Conservation (phyloP, 2,329 filamentous ascomycete species). For the Ascochyta clinopodiicola region DNA sequence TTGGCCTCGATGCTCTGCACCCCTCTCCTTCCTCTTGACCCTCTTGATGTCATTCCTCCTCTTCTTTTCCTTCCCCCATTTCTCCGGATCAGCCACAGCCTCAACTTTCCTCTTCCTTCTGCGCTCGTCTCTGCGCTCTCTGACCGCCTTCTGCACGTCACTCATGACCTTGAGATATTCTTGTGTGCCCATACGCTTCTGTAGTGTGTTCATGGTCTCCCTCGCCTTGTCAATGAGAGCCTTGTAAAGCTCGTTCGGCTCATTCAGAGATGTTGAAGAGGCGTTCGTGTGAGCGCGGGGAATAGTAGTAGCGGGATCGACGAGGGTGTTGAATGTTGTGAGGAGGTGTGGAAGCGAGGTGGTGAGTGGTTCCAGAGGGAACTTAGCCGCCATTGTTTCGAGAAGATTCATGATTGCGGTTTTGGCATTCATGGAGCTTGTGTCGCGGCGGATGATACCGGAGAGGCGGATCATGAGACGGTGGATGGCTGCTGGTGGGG, state of each 20-base stretch:
- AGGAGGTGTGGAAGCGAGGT: constrained; percentile 70
- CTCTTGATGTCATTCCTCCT: constrained; percentile 68
- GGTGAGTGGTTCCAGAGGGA: constrained; percentile 63
- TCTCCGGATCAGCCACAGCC: constrained; percentile 82
- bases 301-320: constrained; percentile 75
- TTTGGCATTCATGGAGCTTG: constrained; percentile 74
- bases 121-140: constrained; percentile 73
- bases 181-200: constrained; percentile 82
- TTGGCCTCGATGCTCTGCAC: constrained; percentile 72
- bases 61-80: constrained; percentile 74
- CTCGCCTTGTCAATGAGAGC: constrained; percentile 73
- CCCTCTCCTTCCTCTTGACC: constrained; percentile 72
- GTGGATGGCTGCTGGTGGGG: constrained; percentile 62
- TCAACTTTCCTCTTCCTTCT: constrained; percentile 88
- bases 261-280: constrained; percentile 57
- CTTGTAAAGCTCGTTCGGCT: constrained; percentile 67
- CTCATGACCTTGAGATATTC: constrained; percentile 78
- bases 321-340: constrained; percentile 79
- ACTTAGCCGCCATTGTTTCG: constrained; percentile 69
- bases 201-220: constrained; percentile 80
- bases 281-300: constrained; percentile 73
- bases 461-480: constrained; percentile 82
- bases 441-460: constrained; percentile 72
- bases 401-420: constrained; percentile 77
- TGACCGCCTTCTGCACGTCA: constrained; percentile 75